These are phyloP conservation scores for Lachancea kluyveri DNA, from an alignment of 805 yeast genomes.

Conservation along the genomic window DNA sequence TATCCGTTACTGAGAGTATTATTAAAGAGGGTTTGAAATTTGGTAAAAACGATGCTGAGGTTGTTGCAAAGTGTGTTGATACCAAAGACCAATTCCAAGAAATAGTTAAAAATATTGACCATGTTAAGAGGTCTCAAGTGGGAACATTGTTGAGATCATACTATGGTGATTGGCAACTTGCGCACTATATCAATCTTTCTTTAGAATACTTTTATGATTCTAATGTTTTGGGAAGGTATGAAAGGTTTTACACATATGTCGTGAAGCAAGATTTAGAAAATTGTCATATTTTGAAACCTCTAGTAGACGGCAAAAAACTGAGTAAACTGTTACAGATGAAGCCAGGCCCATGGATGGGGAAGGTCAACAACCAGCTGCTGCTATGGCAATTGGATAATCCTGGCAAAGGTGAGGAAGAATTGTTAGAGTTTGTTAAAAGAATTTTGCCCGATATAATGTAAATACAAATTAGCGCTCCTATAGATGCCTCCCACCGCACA, in stretches of 20 bases:
- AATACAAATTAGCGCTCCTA: no score
- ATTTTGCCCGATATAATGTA: slow-evolving; percentile 22
- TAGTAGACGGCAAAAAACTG: slow-evolving; percentile 72
- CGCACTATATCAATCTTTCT: slow-evolving; percentile 33
- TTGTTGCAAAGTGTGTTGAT: slow-evolving; percentile 40
- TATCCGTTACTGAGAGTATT: slow-evolving; percentile 37
- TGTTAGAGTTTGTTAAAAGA: slow-evolving; percentile 37
- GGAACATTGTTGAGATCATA: slow-evolving; percentile 55
- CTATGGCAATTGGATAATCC: slow-evolving; percentile 81
- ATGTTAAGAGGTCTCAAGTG: slow-evolving; percentile 44
- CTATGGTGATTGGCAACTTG: slow-evolving; percentile 45
- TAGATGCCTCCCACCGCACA: no score
- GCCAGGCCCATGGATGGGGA: slow-evolving; percentile 85
- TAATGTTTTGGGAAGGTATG: slow-evolving; percentile 26
- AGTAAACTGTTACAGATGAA: slow-evolving; percentile 44
- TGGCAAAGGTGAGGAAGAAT: slow-evolving; percentile 42
- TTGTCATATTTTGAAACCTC: slow-evolving; percentile 45
- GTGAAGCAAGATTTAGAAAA: slow-evolving; percentile 18
- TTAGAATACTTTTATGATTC: slow-evolving; percentile 15
- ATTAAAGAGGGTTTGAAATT: slow-evolving; percentile 66
- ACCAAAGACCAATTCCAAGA: slow-evolving; percentile 23
- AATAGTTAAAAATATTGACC: slow-evolving; percentile 25
- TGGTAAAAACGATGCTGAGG: slow-evolving; percentile 49
- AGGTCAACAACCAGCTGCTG: slow-evolving; percentile 47
- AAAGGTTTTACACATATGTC: slow-evolving; percentile 27